These are phyloP conservation scores for Kandelia obovata DNA, from an alignment of 345 rosid genomes.

Conservation along the genomic window DNA sequence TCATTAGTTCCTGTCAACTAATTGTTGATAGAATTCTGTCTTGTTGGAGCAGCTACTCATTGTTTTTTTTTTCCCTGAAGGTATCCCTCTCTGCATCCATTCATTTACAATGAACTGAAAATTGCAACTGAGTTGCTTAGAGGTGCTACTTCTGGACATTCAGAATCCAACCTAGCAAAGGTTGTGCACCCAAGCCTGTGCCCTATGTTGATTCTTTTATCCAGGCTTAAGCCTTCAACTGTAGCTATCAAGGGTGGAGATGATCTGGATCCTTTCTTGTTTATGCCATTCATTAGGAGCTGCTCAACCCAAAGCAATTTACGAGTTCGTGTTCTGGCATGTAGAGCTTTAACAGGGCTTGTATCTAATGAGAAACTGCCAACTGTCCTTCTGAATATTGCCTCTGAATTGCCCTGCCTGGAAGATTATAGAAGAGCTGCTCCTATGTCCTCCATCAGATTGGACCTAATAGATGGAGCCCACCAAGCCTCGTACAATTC, in stretches of 20 bases:
- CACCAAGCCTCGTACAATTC: constrained; percentile 50
- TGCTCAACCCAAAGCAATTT: constrained; percentile 89
- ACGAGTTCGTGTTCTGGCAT: constrained; percentile 84
- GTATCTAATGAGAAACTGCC: constrained; percentile 90
- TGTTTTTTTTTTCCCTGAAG: constrained; percentile 40
- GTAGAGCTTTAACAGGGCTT: constrained; percentile 83
- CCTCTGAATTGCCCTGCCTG: constrained; percentile 55
- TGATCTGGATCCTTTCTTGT: constrained; percentile 82
- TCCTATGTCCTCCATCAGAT: constrained; percentile 12
- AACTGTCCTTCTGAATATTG: constrained; percentile 50
- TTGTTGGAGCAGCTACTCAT: too few relatives aligned
- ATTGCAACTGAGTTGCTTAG: constrained; percentile 66
- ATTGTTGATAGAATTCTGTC: constrained; percentile 1
- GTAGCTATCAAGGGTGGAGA: constrained; percentile 83
- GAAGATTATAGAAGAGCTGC: constrained; percentile 16
- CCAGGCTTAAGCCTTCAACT: constrained; percentile 94
- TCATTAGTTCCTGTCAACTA: constrained; percentile 14
- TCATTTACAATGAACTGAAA: constrained; percentile 66
- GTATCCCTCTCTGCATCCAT: constrained; percentile 84
- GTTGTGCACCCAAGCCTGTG: constrained; percentile 94
- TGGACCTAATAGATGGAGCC: constrained; percentile 23
- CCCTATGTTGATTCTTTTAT: constrained; percentile 84
- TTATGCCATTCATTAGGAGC: constrained; percentile 88
- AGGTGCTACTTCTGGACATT: constrained; percentile 41
- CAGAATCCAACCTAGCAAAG: constrained; percentile 58